These are phyloP conservation scores for Neurospora crassa DNA, from an alignment of 2,329 filamentous ascomycete species.

Conservation along the genomic window DNA sequence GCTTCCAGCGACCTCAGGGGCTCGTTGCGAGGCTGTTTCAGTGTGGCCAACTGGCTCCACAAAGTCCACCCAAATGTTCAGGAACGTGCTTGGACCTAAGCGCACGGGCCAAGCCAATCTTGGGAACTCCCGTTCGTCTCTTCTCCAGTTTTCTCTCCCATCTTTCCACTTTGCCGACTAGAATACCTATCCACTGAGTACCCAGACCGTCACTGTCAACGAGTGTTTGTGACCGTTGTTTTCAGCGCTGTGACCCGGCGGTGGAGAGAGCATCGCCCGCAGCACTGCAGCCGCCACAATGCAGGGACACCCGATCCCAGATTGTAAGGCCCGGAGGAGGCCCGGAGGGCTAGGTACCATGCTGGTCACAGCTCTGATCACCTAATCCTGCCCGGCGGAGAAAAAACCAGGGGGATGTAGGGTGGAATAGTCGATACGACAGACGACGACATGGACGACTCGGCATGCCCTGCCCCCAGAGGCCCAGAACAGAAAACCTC, in stretches of 20 bases:
- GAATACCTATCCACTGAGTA: no score
- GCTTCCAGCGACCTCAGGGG: background rate
- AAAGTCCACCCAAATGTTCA: background rate
- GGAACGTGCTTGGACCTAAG: background rate
- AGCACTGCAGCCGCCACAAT: slow-evolving; percentile 1
- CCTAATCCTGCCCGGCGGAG: no score
- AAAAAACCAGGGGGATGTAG: no score
- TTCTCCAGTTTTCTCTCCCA: background rate
- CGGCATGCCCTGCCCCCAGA: background rate
- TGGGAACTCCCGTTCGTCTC: background rate
- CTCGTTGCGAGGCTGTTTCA: background rate
- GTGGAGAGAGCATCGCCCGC: background rate
- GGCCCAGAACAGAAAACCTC: background rate
- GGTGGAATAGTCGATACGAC: no score
- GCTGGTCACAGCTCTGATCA: no score
- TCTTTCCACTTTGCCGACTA: no score
- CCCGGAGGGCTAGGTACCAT: background rate
- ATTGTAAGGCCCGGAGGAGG: background rate
- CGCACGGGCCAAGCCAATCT: background rate
- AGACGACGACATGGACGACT: background rate
- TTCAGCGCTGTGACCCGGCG: background rate
- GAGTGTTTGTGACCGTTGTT: background rate
- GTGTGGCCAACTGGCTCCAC: background rate
- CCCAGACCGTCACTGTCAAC: background rate
- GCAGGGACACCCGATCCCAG: slow-evolving; percentile 1